phyloP scores from a whole-genome alignment of 225 moss, liverwort and hornwort genomes.

The Sphagnum contortum region DNA sequence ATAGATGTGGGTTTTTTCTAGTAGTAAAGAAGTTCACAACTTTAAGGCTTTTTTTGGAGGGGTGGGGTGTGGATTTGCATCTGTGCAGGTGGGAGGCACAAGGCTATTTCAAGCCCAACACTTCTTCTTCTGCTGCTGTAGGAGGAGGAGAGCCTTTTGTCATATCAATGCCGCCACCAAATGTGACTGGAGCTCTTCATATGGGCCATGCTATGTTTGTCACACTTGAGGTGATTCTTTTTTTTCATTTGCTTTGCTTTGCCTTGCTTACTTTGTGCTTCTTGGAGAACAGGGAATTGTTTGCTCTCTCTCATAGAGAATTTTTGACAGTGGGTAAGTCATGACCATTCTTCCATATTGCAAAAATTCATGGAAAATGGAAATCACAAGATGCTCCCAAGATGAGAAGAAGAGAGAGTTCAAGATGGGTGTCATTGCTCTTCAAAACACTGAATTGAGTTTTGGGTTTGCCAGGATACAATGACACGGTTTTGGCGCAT shows the following conservation, averaged over 20 bases:
- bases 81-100: slow-evolving; percentile 82
- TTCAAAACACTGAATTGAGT: too few species aligned
- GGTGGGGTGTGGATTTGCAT: slow-evolving; percentile 1
- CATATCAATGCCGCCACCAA: slow-evolving; percentile 93
- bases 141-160: slow-evolving; percentile 78
- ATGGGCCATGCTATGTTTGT: slow-evolving; percentile 99
- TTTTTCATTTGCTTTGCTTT: not conserved
- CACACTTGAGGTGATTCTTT: slow-evolving; percentile 65
- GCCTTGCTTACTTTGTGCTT: not conserved
- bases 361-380: too few species aligned
- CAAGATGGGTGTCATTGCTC: too few species aligned
- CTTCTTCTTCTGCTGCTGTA: not conserved
- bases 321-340: not conserved
- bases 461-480: slow-evolving; percentile 51
- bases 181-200: slow-evolving; percentile 94
- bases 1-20: not conserved
- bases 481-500: slow-evolving; percentile 89
- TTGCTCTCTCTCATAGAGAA: not conserved
- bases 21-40: not conserved
- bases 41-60: not conserved
- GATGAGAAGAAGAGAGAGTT: too few species aligned
- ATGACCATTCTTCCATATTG: not conserved
- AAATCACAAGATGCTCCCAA: too few species aligned
- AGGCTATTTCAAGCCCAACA: slow-evolving; percentile 81
- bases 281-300: not conserved